Evolutionary conservation across 768 basidiomycete genomes (phyloP).

Genomic region (Lactarius psammicola): DNA sequence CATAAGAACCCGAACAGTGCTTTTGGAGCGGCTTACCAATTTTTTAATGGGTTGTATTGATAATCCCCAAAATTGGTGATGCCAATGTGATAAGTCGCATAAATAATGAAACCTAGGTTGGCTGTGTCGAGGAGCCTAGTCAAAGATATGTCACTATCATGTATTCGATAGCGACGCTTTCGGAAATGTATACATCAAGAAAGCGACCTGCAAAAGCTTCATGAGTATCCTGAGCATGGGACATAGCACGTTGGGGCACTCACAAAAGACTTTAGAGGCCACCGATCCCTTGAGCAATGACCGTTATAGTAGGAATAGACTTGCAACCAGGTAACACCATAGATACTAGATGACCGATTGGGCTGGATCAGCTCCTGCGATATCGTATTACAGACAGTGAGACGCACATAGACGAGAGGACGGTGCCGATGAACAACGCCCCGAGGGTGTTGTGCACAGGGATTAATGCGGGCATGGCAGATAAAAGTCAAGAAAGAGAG

Average conservation of each 20-base stretch:
- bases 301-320: neutral
- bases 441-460: neutral
- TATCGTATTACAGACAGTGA: neutral
- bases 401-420: neutral
- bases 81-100: neutral
- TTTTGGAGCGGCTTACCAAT: neutral
- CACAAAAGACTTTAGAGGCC: neutral
- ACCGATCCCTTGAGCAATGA: neutral
- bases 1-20: neutral
- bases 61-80: neutral
- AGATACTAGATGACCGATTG: neutral
- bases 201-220: neutral
- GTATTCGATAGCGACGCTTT: neutral
- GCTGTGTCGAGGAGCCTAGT: neutral
- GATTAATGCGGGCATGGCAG: neutral
- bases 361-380: neutral
- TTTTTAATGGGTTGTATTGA: neutral
- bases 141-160: neutral
- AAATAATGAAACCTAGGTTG: neutral
- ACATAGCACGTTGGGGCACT: neutral
- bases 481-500: neutral
- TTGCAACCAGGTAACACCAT: neutral
- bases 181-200: neutral
- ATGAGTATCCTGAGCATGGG: neutral
- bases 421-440: neutral